Evolutionary conservation across 1,284 basidiomycete genomes (phyloP).

Genomic region (Ceratobasidium sp.): DNA sequence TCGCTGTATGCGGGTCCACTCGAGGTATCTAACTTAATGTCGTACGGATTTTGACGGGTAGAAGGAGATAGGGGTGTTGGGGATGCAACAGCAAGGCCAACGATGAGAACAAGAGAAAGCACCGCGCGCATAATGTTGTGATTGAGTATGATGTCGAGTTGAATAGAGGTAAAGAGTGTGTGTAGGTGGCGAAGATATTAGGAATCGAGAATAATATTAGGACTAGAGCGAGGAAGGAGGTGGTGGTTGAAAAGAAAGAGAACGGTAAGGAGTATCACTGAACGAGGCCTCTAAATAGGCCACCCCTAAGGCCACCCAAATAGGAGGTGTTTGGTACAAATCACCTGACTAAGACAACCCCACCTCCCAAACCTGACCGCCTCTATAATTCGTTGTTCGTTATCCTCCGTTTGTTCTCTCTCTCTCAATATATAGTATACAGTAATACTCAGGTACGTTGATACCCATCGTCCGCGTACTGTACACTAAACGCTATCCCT

Average conservation of each 20-base stretch:
- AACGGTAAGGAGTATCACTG: not conserved
- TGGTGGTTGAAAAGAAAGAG: slow-evolving; percentile 36
- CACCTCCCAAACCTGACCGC: not conserved
- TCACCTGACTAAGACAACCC: slow-evolving; percentile 29
- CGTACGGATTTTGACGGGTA: slow-evolving; percentile 20
- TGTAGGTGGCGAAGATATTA: slow-evolving; percentile 1
- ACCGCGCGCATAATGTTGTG: slow-evolving; percentile 30
- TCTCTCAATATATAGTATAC: not conserved
- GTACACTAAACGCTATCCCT: too few relatives aligned
- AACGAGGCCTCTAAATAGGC: slow-evolving; percentile 20
- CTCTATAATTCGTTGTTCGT: not conserved
- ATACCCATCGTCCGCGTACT: not conserved
- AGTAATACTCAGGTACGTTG: not conserved
- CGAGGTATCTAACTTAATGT: slow-evolving; percentile 10
- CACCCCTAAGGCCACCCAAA: slow-evolving; percentile 16
- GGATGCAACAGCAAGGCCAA: slow-evolving; percentile 20
- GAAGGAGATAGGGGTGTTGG: slow-evolving; percentile 23
- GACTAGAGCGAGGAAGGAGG: not conserved
- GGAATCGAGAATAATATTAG: not conserved
- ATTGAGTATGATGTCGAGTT: not conserved
- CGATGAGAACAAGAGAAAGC: slow-evolving; percentile 26
- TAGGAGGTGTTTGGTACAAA: slow-evolving; percentile 26
- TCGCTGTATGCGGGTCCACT: not conserved
- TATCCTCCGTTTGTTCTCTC: not conserved
- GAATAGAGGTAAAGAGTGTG: slow-evolving; percentile 30